Percentiles rank a stretch among this genome's conserved stretches.
phyloP scores from a whole-genome alignment of 2,329 filamentous ascomycete genomes.

The Sclerotinia subarctica region DNA sequence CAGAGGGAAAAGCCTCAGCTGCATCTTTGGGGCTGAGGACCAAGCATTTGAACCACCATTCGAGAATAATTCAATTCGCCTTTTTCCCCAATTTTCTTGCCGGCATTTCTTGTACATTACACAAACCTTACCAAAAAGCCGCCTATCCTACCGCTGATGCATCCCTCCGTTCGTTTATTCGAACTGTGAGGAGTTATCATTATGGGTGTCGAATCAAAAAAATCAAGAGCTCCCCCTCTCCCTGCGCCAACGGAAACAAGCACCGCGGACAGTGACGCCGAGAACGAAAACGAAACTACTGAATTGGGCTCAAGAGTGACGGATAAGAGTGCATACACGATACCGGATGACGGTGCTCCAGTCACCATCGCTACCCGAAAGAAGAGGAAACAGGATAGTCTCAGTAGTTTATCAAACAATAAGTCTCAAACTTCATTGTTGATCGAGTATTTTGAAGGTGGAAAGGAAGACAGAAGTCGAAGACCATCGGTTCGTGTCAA shows the following conservation, averaged over 20 bases:
- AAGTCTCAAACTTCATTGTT: slow-evolving; percentile 68
- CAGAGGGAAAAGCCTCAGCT: slow-evolving; percentile 10
- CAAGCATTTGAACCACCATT: slow-evolving; percentile 5
- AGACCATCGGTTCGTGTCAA: slow-evolving; percentile 69
- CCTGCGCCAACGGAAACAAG: slow-evolving; percentile 73
- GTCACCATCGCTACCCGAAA: slow-evolving; percentile 83
- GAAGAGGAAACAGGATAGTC: slow-evolving; percentile 50
- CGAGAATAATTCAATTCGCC: neutral
- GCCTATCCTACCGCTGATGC: slow-evolving; percentile 14
- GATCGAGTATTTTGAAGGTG: slow-evolving; percentile 73
- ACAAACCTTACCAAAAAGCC: neutral
- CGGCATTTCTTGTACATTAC: slow-evolving; percentile 4
- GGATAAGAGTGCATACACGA: slow-evolving; percentile 69
- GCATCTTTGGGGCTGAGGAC: slow-evolving; percentile 13
- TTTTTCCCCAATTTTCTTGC: slow-evolving; percentile 7
- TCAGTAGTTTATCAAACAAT: slow-evolving; percentile 49
- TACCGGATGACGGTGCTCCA: slow-evolving; percentile 83
- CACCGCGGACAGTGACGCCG: slow-evolving; percentile 49
- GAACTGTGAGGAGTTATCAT: slow-evolving; percentile 23
- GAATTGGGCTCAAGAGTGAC: slow-evolving; percentile 65
- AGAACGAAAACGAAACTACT: slow-evolving; percentile 51
- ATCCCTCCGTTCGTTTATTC: slow-evolving; percentile 13
- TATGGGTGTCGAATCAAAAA: slow-evolving; percentile 40
- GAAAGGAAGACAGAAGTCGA: slow-evolving; percentile 53
- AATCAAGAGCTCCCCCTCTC: slow-evolving; percentile 62